Base-by-base conservation (phyloP, 371 early-diverging fungal species). In the Syncephalis plumigaleata region DNA sequence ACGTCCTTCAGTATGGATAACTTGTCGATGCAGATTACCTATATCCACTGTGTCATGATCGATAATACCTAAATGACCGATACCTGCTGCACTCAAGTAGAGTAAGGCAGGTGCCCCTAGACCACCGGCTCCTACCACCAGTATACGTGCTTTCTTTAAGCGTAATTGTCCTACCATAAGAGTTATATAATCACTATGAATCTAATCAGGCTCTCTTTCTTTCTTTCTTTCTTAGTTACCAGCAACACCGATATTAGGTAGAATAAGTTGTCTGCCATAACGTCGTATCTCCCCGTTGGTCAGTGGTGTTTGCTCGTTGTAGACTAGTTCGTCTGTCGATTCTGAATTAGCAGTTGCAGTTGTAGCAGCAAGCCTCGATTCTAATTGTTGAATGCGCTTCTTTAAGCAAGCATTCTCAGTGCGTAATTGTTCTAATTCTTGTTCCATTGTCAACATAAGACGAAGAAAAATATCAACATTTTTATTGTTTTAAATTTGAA, bases 111-210 rank as follows among this genome's bases (percentile, higher is more conserved):
- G 92, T 0, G 91, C 73, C 0, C 99, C 98, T 5, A 99, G 70
- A 0, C 99, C 99, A 31, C 99, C 99, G 9, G 93, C 87, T 1
- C 99, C 99, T 0, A 98, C 92, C 1, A 98, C 67, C 13, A 98
- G 63, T 27, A 96, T 82, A 0, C 78, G 69, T 15, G 81, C 60
- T 45, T 82, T 78, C 18, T 74, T 70, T 44, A 99, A 60, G 42
- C 67, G 75, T 31, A 76, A 56, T 64, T 98, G 98, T 9, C 84
- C 90, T 85, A n/a, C n/a, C n/a, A n/a, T n/a, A n/a, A n/a, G 21
- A 2, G 20, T 17, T 18, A 25, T 18, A 43, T 15, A 47, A 37
- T 38, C 22, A 11, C 8, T 36, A 9, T 44, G n/a, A n/a, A n/a
- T 36, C 22, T 46, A n/a, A n/a, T n/a, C n/a, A n/a, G n/a, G n/a